phyloP scores from a whole-genome alignment of 169 alveolate genomes.

The Perkinsus olseni region DNA sequence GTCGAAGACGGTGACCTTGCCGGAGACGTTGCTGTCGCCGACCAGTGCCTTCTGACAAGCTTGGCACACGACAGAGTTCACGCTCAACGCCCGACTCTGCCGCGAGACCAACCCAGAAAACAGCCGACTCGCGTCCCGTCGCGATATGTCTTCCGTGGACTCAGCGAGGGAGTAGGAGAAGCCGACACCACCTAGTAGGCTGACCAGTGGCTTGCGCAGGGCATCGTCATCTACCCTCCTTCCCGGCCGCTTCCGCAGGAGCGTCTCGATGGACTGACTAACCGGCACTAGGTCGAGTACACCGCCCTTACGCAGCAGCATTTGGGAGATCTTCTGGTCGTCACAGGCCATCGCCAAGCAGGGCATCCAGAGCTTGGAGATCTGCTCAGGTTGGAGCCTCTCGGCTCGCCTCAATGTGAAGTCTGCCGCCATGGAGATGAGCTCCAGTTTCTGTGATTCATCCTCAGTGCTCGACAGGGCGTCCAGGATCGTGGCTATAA shows the following conservation, averaged over 20 bases:
- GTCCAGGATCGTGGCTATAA: background rate
- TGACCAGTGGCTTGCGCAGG: background rate
- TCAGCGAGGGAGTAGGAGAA: background rate
- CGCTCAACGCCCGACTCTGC: background rate
- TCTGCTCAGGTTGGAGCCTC: background rate
- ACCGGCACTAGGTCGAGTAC: background rate
- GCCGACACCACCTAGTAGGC: background rate
- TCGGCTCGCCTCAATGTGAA: background rate
- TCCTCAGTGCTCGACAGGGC: background rate
- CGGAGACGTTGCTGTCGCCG: background rate
- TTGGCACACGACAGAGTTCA: background rate
- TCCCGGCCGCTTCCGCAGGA: background rate
- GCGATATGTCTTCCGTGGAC: background rate
- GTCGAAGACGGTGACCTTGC: background rate
- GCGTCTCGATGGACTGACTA: background rate
- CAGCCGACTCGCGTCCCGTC: background rate
- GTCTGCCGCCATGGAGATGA: background rate
- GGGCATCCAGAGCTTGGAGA: background rate
- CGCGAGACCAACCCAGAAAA: background rate
- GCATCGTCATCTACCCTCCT: background rate
- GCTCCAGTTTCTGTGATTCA: background rate
- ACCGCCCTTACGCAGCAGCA: background rate
- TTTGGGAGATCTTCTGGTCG: background rate
- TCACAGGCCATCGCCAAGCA: background rate
- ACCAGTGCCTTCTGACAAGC: background rate